A percentile compares a stretch with the other conserved stretches of the same genome.
Conservation (phyloP, 2,329 filamentous ascomycete genomes). For the Penicillium sp. region DNA sequence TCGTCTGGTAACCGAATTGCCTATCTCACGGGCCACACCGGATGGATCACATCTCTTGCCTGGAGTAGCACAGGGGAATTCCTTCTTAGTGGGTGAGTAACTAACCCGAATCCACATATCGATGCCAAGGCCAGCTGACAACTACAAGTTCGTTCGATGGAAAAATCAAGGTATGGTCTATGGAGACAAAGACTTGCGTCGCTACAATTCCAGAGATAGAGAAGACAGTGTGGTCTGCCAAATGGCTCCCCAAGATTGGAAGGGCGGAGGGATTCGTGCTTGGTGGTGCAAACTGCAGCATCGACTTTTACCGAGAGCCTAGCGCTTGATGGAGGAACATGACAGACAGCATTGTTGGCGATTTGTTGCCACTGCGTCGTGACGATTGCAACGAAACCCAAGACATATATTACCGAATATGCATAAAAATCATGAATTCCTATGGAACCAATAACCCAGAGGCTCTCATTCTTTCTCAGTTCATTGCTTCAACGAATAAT, state of each 20-base stretch:
- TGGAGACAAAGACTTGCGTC: conserved; percentile 78
- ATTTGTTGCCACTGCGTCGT: conserved; percentile 4
- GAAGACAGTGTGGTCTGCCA: conserved; percentile 75
- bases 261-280: conserved; percentile 69
- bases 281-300: conserved; percentile 68
- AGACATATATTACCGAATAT: conserved; percentile 10
- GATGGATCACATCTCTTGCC: conserved; percentile 87
- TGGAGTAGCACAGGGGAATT: conserved; percentile 94
- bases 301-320: conserved; percentile 82
- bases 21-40: conserved; percentile 71
- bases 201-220: conserved; percentile 92
- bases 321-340: conserved; percentile 49
- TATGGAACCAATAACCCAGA: conserved; percentile 8
- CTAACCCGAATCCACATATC: background rate
- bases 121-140: conserved; percentile 11
- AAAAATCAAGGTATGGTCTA: conserved; percentile 93
- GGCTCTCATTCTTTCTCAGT: conserved; percentile 29
- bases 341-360: background rate
- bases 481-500: conserved; percentile 55
- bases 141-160: conserved; percentile 71
- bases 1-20: conserved; percentile 88
- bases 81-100: conserved; percentile 67
- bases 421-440: conserved; percentile 18
- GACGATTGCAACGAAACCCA: conserved; percentile 15
- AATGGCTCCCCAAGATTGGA: conserved; percentile 71